Conservation (phyloP, 169 alveolate genomes). For the Eimeria necatrix region DNA sequence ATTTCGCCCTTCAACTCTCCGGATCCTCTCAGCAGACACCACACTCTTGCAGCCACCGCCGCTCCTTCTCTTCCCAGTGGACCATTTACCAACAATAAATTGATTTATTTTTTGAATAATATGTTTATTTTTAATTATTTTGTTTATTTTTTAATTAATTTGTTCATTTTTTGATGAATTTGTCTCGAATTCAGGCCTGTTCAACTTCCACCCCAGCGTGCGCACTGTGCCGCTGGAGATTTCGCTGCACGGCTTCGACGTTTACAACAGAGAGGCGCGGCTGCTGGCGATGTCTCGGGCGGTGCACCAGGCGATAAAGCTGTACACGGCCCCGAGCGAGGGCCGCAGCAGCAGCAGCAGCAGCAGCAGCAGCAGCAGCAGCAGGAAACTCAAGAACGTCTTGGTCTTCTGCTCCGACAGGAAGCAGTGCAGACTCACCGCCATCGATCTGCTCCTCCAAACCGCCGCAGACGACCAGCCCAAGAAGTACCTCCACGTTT, state of each 20-base stretch:
- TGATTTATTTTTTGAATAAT: background rate
- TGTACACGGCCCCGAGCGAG: constrained; percentile 80
- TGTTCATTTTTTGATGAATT: too few species aligned
- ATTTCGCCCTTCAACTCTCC: too few species aligned
- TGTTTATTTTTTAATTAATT: too few species aligned
- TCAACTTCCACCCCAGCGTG: constrained; percentile 87
- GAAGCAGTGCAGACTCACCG: constrained; percentile 96
- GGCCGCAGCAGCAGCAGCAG: constrained; percentile 79
- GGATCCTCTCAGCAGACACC: too few species aligned
- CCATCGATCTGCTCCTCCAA: constrained; percentile 93
- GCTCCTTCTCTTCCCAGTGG: too few species aligned
- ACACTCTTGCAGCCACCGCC: too few species aligned
- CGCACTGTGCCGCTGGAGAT: constrained; percentile 87
- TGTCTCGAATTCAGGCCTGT: constrained; percentile 82
- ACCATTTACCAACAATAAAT: too few species aligned
- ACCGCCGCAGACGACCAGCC: constrained; percentile 88
- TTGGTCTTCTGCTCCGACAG: constrained; percentile 97
- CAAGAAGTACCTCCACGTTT: constrained; percentile 83
- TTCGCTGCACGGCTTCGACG: constrained; percentile 89
- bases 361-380: background rate
- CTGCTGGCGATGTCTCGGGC: constrained; percentile 94
- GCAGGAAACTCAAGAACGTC: constrained; percentile 85
- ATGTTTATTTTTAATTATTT: background rate
- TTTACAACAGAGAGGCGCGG: constrained; percentile 92
- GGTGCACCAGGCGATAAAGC: constrained; percentile 90